phyloP scores from a whole-genome alignment of 352 stramenopile species.

The Pythium phragmitis region DNA sequence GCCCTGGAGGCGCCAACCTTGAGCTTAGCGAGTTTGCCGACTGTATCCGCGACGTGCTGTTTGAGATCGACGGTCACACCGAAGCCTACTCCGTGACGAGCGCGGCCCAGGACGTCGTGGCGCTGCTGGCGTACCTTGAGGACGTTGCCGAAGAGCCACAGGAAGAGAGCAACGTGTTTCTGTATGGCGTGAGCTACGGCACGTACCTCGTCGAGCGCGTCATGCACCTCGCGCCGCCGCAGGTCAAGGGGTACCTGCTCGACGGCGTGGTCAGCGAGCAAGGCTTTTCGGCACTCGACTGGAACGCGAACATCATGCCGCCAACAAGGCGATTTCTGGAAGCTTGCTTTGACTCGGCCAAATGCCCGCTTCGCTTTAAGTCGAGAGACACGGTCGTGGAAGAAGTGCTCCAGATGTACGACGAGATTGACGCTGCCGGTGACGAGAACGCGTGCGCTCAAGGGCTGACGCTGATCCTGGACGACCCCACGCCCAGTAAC shows the following conservation, averaged over 20 bases:
- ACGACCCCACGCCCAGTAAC: slow-evolving; percentile 12
- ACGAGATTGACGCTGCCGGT: slow-evolving; percentile 31
- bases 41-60: slow-evolving; percentile 38
- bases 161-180: slow-evolving; percentile 28
- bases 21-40: slow-evolving; percentile 24
- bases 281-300: slow-evolving; percentile 29
- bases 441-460: slow-evolving; percentile 24
- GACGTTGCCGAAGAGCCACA: slow-evolving; percentile 4
- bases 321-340: slow-evolving; percentile 25
- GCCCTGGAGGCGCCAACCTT: slow-evolving; percentile 19
- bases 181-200: slow-evolving; percentile 58
- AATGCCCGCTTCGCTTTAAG: slow-evolving; percentile 30
- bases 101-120: slow-evolving; percentile 37
- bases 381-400: slow-evolving; percentile 25
- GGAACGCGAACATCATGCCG: slow-evolving; percentile 34
- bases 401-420: slow-evolving; percentile 33
- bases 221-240: slow-evolving; percentile 39
- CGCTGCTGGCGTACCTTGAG: slow-evolving; percentile 13
- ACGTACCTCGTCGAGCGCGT: slow-evolving; percentile 46
- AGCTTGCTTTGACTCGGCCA: slow-evolving; percentile 18
- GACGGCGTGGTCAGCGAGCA: slow-evolving; percentile 34
- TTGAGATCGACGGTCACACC: slow-evolving; percentile 36
- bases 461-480: slow-evolving; percentile 12
- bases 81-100: slow-evolving; percentile 47
- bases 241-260: slow-evolving; percentile 47